Evolutionary conservation across 2,329 filamentous ascomycete species (phyloP).

Genomic region (Fusarium chaquense): DNA sequence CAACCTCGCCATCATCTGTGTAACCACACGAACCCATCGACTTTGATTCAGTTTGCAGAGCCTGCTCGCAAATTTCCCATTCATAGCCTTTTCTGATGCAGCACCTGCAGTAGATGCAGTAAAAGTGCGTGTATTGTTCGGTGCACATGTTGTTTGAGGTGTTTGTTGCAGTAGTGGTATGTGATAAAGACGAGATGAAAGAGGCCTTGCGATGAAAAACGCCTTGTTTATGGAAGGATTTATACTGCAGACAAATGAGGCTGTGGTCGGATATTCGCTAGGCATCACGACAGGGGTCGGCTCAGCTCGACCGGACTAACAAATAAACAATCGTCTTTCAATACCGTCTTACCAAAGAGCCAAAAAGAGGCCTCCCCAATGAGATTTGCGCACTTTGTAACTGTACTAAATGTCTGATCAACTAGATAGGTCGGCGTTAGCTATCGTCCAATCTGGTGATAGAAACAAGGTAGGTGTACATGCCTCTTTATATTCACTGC

Average conservation of each 20-base stretch:
- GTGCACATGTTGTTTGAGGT: conserved; percentile 15
- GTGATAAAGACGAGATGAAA: neutral
- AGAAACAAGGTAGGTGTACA: neutral
- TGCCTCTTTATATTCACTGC: neutral
- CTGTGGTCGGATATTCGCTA: neutral
- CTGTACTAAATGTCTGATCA: neutral
- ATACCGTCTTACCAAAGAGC: neutral
- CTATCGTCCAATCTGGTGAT: neutral
- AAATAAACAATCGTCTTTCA: neutral
- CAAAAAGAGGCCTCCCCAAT: conserved; percentile 26
- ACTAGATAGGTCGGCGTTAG: too few species aligned
- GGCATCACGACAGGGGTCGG: conserved; percentile 17
- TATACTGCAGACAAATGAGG: neutral
- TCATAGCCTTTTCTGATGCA: conserved; percentile 22
- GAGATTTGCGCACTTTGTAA: neutral
- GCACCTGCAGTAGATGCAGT: conserved; percentile 12
- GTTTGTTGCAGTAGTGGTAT: neutral
- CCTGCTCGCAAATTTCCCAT: conserved; percentile 8
- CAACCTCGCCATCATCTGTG: conserved; percentile 10
- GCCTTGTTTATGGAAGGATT: neutral
- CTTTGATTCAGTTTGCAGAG: conserved; percentile 12
- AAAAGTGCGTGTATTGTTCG: conserved; percentile 18
- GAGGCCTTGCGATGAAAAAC: neutral
- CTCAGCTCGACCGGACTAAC: neutral
- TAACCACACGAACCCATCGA: conserved; percentile 25